Evolutionary conservation across 192 early-diverging fungal genomes (phyloP).

Genomic region (Coemansia sp.): DNA sequence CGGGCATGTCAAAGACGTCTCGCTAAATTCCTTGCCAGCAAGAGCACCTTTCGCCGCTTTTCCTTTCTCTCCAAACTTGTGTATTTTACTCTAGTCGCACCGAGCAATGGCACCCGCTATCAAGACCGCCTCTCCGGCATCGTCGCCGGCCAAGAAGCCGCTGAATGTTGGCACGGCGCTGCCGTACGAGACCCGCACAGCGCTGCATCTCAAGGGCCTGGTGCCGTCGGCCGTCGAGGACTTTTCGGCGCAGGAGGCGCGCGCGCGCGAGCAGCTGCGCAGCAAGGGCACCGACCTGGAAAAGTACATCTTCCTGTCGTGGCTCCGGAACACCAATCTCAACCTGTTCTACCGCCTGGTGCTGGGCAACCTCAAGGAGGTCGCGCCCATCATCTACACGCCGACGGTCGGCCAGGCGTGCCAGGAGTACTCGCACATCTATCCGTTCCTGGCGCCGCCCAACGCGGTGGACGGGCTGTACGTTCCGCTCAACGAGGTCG

Average conservation of each 20-base stretch:
- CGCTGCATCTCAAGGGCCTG: conserved; percentile 66
- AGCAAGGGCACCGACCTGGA: conserved; percentile 67
- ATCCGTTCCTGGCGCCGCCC: conserved; percentile 76
- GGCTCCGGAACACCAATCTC: conserved; percentile 74
- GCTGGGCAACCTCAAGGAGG: conserved; percentile 73
- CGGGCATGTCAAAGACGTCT: too few species aligned
- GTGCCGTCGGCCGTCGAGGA: conserved; percentile 71
- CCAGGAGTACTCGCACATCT: conserved; percentile 83
- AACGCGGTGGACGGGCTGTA: conserved; percentile 80
- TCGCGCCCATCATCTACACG: conserved; percentile 76
- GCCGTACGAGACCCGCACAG: conserved; percentile 48
- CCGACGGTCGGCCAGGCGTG: conserved; percentile 83
- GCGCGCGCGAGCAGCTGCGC: conserved; percentile 67
- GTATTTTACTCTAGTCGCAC: conserved; percentile 21
- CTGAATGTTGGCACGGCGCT: conserved; percentile 38
- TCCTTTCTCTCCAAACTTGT: not conserved
- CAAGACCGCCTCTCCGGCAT: conserved; percentile 7
- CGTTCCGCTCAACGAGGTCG: conserved; percentile 70
- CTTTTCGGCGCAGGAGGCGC: conserved; percentile 68
- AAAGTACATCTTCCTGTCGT: conserved; percentile 82
- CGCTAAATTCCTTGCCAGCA: not conserved
- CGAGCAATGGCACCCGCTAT: conserved; percentile 30
- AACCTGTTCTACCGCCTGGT: conserved; percentile 82
- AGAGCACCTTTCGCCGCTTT: not conserved
- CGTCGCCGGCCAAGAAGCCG: conserved; percentile 9